phyloP scores from a whole-genome alignment of 2,329 filamentous ascomycete genomes.

The Paraconiothyrium sp. region DNA sequence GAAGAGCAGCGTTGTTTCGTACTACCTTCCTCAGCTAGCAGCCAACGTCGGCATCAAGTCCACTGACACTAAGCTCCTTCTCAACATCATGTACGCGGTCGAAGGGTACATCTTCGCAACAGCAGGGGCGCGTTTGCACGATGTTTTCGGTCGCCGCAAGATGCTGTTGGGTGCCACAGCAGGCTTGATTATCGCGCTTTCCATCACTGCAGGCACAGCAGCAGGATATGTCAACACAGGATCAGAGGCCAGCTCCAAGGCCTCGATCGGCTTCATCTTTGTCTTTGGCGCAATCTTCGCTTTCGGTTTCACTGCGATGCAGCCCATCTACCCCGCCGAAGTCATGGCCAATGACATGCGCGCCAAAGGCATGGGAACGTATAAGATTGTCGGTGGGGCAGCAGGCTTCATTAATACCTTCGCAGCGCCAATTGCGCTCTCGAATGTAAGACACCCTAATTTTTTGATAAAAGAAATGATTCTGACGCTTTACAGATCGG shows the following conservation, averaged over 20 bases:
- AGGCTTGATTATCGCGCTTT: slow-evolving; percentile 30
- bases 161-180: slow-evolving; percentile 41
- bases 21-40: slow-evolving; percentile 45
- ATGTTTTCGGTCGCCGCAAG: slow-evolving; percentile 37
- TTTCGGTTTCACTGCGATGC: slow-evolving; percentile 44
- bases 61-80: slow-evolving; percentile 44
- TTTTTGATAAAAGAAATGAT: background rate
- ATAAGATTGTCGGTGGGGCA: slow-evolving; percentile 30
- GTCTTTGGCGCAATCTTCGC: slow-evolving; percentile 45
- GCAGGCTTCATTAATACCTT: slow-evolving; percentile 36
- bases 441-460: slow-evolving; percentile 55
- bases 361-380: slow-evolving; percentile 40
- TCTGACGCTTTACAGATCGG: slow-evolving; percentile 27
- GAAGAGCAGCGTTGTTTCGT: slow-evolving; percentile 33
- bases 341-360: slow-evolving; percentile 45
- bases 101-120: slow-evolving; percentile 44
- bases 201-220: slow-evolving; percentile 38
- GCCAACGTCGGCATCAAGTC: slow-evolving; percentile 45
- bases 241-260: slow-evolving; percentile 25
- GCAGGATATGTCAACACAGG: slow-evolving; percentile 36
- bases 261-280: slow-evolving; percentile 45
- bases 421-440: slow-evolving; percentile 48
- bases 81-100: slow-evolving; percentile 50
- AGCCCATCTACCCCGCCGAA: slow-evolving; percentile 46
- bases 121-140: slow-evolving; percentile 42